phyloP scores from a whole-genome alignment of 208 protist genomes.

The Wallacemonas collosoma region DNA sequence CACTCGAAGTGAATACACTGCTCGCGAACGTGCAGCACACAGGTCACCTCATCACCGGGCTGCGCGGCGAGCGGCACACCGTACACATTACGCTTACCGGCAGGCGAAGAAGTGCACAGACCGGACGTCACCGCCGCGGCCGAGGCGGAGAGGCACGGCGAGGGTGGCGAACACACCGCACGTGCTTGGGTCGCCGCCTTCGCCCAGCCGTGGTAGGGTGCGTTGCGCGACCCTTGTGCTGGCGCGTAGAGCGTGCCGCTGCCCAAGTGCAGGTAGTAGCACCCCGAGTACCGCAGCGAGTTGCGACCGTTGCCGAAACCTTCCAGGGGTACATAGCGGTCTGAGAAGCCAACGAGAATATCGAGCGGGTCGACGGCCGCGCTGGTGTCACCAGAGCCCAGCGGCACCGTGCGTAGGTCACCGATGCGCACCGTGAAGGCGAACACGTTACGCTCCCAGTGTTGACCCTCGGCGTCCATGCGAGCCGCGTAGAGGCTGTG shows the following conservation, averaged over 20 bases:
- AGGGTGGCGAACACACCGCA: background rate
- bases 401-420: slow-evolving; percentile 17
- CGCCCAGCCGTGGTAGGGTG: slow-evolving; percentile 1
- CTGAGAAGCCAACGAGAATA: slow-evolving; percentile 53
- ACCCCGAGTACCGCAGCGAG: slow-evolving; percentile 39
- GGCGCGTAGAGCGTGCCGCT: slow-evolving; percentile 38
- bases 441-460: slow-evolving; percentile 20
- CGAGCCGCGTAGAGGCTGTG: slow-evolving; percentile 33
- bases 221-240: slow-evolving; percentile 17
- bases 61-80: slow-evolving; percentile 17
- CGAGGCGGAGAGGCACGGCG: background rate
- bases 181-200: slow-evolving; percentile 18
- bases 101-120: background rate
- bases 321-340: slow-evolving; percentile 54
- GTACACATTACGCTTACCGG: background rate
- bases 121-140: background rate
- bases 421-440: slow-evolving; percentile 21
- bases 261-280: slow-evolving; percentile 50
- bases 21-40: slow-evolving; percentile 26
- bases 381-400: background rate
- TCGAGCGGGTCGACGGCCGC: slow-evolving; percentile 21
- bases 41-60: slow-evolving; percentile 45
- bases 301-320: slow-evolving; percentile 46
- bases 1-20: slow-evolving; percentile 38
- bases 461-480: slow-evolving; percentile 14